Evolutionary conservation across 441 rosid genomes (phyloP).

Genomic region (Aleurites moluccanus): DNA sequence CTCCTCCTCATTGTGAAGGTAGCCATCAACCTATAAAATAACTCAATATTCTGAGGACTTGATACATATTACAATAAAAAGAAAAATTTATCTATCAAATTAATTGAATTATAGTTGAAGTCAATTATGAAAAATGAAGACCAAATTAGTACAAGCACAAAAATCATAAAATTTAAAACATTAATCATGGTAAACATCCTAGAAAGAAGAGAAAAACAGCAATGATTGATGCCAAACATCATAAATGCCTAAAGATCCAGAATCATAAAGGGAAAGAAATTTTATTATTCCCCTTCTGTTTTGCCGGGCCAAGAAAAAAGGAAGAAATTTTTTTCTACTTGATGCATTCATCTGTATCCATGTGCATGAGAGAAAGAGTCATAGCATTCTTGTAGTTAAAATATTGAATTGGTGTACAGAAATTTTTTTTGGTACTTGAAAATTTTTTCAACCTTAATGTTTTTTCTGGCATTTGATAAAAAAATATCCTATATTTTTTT

Average conservation of each 20-base stretch:
- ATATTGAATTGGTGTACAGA: background rate
- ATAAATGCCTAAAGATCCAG: background rate
- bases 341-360: background rate
- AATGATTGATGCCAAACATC: background rate
- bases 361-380: background rate
- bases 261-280: background rate
- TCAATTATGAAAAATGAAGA: background rate
- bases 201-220: background rate
- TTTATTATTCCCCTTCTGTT: background rate
- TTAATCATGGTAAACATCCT: background rate
- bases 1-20: conserved; percentile 80
- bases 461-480: background rate
- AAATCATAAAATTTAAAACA: background rate
- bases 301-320: background rate
- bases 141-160: background rate
- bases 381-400: background rate
- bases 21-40: conserved; percentile 60
- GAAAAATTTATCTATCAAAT: background rate
- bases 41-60: background rate
- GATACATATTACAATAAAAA: background rate
- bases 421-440: background rate
- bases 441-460: background rate
- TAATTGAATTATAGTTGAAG: background rate
- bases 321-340: background rate
- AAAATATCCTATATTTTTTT: background rate